Base-by-base conservation (phyloP, 208 protist species). In the Leishmania amazonensis region DNA sequence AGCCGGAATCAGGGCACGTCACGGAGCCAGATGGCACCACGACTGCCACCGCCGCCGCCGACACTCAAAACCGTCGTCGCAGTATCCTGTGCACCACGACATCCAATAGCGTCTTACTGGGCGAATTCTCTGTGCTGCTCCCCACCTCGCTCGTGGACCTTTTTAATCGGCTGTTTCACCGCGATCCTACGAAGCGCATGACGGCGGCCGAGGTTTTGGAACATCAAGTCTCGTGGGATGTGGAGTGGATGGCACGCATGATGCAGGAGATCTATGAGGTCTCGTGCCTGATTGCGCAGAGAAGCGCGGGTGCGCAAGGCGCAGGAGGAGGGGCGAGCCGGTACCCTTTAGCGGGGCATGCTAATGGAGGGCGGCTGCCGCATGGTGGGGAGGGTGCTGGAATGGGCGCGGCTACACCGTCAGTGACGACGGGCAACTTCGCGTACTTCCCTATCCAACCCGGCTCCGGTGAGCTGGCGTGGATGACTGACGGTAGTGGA, bases 171-270 rank as follows among this genome's bases (percentile, higher is more conserved):
- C 79, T 93, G 11, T 95, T 97, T 71, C 85, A 86, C 49, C 91
- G 94, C 4, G 86, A 95, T 70, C 94, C 94, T 31, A 49, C 68
- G 31, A 89, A 88, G 81, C 94, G 94, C 74, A 94, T 94, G 90
- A 95, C 91, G 42, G 86, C 90, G 3, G 88, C 91, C 2, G 87
- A 95, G 21, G 65, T 95, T 31, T 80, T 96, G 38, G 89, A 96
- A n/a, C 92, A 97, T 79, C 91, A 88, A 15, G 90, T 96, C 19
- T 89, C 90, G 57, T 96, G 88, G 87, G 85, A 97, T 75, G 87
- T 89, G 49, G 91, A 93, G 83, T 97, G 91, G 91, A 91, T 97
- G 87, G 76, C 85, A 47, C 76, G 84, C 73, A 91, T 95, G 83
- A 85, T 94, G 80, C 64, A 74, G 9, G 90, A 91, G 28, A 83